Evolutionary conservation across 768 basidiomycete genomes (phyloP), one percentile per base, ranked within the genome.

Genomic region (Rhodotorula kratochvilovae): DNA sequence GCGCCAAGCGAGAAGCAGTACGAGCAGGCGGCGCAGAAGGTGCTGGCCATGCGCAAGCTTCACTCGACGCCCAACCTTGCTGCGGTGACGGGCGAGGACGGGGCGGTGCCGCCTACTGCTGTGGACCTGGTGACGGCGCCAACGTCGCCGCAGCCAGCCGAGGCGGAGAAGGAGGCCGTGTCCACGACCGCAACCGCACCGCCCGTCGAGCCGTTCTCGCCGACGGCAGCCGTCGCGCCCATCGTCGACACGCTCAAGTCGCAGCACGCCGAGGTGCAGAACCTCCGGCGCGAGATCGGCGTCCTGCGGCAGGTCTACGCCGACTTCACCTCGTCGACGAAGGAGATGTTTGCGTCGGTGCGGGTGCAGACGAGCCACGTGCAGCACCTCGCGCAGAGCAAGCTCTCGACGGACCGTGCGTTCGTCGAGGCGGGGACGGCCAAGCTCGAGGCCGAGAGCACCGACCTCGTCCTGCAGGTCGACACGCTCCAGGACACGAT

Each of bases 191-290:
- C 33, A 27, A 33, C 57, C 15, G 19, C 56, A 17, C 2, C 35
- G 31, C 17, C 35, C 19, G 68, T 66, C 11, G 76, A 76, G n/a
- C 88, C 90, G 60, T 87, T 45, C 39, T 35, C 63, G 13, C 42
- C 63, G 19, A 54, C 66, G 19, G 54, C 50, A 19, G 39, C 60
- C 27, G 56, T 46, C 31, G 57, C 36, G 29, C 66, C 66, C 42
- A 61, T 75, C 48, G 70, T 75, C 58, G 39, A 63, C 13, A 67
- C 71, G 36, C 85, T 98, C 70, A 90, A 90, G 80, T 89, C 88
- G 6, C 94, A 98, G 78, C 92, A 93, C 78, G 91, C 95, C 80
- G 93, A 96, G 78, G 89, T 98, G 23, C 92, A 94, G 79, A 90
- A 91, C 77, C 84, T 99, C 29, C 89, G 96, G 21, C 87, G 94